These are phyloP conservation scores for Metschnikowia peoriensis DNA, from an alignment of 805 yeast genomes.

Conservation along the genomic window DNA sequence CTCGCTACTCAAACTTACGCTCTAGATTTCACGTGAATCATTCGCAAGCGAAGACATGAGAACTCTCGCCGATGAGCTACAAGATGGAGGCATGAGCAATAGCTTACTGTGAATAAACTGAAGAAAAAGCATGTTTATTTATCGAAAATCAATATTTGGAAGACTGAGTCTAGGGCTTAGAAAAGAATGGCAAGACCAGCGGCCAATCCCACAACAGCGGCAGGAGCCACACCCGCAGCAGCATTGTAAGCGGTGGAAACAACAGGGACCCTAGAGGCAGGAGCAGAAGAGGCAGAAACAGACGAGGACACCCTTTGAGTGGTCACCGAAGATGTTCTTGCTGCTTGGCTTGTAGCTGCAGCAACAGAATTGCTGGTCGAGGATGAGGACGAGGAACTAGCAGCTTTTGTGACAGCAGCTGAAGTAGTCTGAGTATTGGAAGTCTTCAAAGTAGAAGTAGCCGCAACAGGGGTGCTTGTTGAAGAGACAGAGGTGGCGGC, in stretches of 20 bases:
- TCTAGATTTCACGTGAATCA: no score
- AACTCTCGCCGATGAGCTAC: no score
- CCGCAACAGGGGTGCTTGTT: constrained; percentile 3
- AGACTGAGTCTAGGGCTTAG: constrained; percentile 4
- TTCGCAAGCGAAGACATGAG: no score
- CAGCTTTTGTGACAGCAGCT: constrained; percentile 7
- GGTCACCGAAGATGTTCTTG: constrained; percentile 6
- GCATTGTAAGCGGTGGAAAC: constrained; percentile 14
- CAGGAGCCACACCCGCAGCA: constrained; percentile 17
- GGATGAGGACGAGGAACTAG: constrained; percentile 5
- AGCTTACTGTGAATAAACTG: no score
- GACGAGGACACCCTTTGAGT: constrained; percentile 14
- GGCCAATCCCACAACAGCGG: constrained; percentile 15
- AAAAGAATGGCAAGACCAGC: constrained; percentile 18
- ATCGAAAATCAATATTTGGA: no score
- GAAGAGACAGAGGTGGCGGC: background rate
- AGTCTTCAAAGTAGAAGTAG: constrained; percentile 7
- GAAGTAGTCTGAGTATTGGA: constrained; percentile 5
- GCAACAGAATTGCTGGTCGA: constrained; percentile 8
- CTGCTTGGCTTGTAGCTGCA: constrained; percentile 7
- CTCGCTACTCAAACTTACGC: no score
- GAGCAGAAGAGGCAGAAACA: constrained; percentile 1
- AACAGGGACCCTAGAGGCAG: constrained; percentile 7
- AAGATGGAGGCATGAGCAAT: no score
- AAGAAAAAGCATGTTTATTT: no score